Conservation (phyloP, 345 rosid species). For the Gossypium longicalyx region DNA sequence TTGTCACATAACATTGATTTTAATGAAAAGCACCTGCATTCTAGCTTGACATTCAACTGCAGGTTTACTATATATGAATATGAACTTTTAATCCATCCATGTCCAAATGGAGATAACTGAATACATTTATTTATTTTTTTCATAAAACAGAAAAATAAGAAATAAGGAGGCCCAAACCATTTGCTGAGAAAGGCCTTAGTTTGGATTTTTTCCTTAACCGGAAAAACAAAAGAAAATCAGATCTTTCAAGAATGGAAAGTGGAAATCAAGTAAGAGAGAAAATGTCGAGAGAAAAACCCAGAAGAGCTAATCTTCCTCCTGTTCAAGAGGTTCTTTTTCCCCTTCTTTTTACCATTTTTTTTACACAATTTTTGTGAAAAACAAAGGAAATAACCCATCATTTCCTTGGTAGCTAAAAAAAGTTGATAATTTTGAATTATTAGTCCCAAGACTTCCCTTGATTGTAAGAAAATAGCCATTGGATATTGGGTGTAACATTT, state of each 20-base stretch:
- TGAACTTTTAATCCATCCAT: too few species aligned
- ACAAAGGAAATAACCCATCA: neutral
- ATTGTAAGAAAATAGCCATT: neutral
- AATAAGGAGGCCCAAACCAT: neutral
- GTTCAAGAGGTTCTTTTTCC: slow-evolving; percentile 51
- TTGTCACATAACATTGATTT: too few species aligned
- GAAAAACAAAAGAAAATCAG: neutral
- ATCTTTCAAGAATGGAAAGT: neutral
- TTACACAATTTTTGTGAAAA: neutral
- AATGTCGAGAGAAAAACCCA: slow-evolving; percentile 51
- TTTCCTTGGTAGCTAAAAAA: slow-evolving; percentile 18
- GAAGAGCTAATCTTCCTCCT: slow-evolving; percentile 57
- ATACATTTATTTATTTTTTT: too few species aligned
- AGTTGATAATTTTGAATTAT: neutral
- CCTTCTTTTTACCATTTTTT: neutral
- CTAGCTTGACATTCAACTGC: too few species aligned
- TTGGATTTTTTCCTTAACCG: neutral
- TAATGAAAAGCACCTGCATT: too few species aligned
- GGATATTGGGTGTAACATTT: neutral
- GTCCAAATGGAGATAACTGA: too few species aligned
- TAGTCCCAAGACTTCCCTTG: neutral
- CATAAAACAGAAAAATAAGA: neutral
- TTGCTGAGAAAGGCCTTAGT: neutral
- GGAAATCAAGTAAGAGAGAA: neutral
- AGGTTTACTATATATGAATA: too few species aligned